Evolutionary conservation across 176 grass and related monocot species (phyloP).

Genomic region (maize (Zea mays)): Zm-B73-REFERENCE-NAM-5.0 NC_050100.1:10002001-10002500

Average conservation of each 20-base stretch:
- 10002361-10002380: slow-evolving; percentile 91
- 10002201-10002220: neutral
- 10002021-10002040: no score
- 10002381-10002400: slow-evolving; percentile 75
- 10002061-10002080: no score
- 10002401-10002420: neutral
- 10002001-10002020: no score
- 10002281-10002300: slow-evolving; percentile 32
- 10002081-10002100: no score
- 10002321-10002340: slow-evolving; percentile 89
- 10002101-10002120: no score
- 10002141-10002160: no score
- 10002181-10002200: neutral
- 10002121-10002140: no score
- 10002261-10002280: no score
- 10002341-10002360: slow-evolving; percentile 85
- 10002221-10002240: no score
- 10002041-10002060: no score
- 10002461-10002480: slow-evolving; percentile 56
- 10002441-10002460: neutral
- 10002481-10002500: slow-evolving; percentile 75
- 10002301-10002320: slow-evolving; percentile 93
- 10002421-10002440: no score
- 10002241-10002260: neutral
- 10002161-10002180: neutral